A percentile compares a stretch with the other conserved stretches of the same genome.
These are phyloP conservation scores for Antitrichia curtipendula DNA, from an alignment of 225 moss, liverwort and hornwort species.

Conservation along the genomic window DNA sequence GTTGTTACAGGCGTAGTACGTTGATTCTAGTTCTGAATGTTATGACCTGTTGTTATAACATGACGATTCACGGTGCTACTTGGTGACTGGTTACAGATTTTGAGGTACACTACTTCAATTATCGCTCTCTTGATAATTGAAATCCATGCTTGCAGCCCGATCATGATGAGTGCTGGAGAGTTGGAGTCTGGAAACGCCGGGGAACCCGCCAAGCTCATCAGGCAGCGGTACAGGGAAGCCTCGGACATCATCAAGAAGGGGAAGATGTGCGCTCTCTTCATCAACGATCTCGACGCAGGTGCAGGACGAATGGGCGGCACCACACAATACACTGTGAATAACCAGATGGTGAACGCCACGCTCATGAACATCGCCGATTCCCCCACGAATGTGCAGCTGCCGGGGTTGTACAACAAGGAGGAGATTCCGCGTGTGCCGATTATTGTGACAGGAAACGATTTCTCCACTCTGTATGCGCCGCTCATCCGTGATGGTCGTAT, in stretches of 20 bases:
- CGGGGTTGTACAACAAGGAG: constrained; percentile 82
- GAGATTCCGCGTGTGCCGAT: constrained; percentile 67
- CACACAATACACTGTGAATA: constrained; percentile 94
- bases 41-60: background rate
- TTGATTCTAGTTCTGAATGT: background rate
- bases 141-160: constrained; percentile 36
- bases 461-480: constrained; percentile 86
- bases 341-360: constrained; percentile 98
- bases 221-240: constrained; percentile 89
- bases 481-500: constrained; percentile 94
- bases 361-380: constrained; percentile 94
- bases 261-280: constrained; percentile 89
- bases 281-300: constrained; percentile 97
- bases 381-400: constrained; percentile 84
- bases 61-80: background rate
- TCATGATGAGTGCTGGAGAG: constrained; percentile 96
- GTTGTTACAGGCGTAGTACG: background rate
- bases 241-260: constrained; percentile 86
- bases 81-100: background rate
- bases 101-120: background rate
- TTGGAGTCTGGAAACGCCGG: constrained; percentile 94
- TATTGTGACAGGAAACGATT: constrained; percentile 83
- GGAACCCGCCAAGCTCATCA: constrained; percentile 87
- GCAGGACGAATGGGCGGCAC: constrained; percentile 96
- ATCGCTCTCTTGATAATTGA: background rate